phyloP scores from a whole-genome alignment of 163 green algal species.

The Scenedesmus sp. region DNA sequence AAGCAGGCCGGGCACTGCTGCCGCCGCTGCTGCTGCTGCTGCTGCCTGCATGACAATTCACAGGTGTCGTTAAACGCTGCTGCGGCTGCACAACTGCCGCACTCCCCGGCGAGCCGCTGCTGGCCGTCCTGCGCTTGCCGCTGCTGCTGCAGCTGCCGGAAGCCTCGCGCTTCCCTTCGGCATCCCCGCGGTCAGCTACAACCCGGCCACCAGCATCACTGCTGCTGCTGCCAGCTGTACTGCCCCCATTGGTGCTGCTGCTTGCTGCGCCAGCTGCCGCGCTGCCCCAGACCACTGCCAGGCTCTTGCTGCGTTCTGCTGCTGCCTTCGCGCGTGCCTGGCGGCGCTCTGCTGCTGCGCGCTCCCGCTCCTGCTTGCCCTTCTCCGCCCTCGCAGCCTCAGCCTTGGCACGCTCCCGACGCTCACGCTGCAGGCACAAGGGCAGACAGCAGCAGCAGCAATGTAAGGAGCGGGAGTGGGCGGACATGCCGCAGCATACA shows the following conservation, averaged over 20 bases:
- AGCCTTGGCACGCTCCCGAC: conserved; percentile 46
- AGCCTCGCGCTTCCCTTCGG: neutral
- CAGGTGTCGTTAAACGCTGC: neutral
- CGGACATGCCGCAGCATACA: neutral
- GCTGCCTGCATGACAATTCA: neutral
- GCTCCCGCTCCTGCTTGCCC: conserved; percentile 61
- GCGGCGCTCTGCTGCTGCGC: conserved; percentile 53
- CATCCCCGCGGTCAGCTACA: neutral
- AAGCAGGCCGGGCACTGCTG: conserved; percentile 35
- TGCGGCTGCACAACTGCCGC: conserved; percentile 23
- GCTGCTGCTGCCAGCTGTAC: neutral
- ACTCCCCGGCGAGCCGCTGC: neutral
- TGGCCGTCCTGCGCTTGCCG: neutral
- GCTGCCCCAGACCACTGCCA: conserved; percentile 43
- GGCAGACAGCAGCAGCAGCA: neutral
- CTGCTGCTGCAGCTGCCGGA: neutral
- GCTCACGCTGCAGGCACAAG: conserved; percentile 39
- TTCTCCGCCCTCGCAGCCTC: conserved; percentile 60
- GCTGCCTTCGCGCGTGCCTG: conserved; percentile 49
- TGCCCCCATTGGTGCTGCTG: conserved; percentile 13
- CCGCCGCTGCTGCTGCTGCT: conserved; percentile 51
- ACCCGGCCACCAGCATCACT: neutral
- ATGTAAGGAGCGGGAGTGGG: neutral
- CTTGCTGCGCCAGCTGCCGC: conserved; percentile 35
- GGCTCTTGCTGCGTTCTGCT: conserved; percentile 53